Percentiles rank a stretch among this genome's conserved stretches.
These are phyloP conservation scores for Scheffersomyces lignosus DNA, from an alignment of 805 yeast species.

Conservation along the genomic window DNA sequence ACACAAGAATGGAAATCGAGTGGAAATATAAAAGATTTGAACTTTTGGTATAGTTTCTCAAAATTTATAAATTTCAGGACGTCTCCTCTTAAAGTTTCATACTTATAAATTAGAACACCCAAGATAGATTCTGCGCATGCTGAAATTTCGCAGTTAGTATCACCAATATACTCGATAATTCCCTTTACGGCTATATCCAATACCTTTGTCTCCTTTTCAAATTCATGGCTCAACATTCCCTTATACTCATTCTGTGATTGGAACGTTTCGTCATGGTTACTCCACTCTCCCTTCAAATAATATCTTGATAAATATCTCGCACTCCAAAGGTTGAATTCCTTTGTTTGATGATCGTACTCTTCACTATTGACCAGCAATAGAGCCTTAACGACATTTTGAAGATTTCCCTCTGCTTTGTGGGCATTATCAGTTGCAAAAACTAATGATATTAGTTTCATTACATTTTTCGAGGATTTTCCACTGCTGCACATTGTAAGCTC, in stretches of 20 bases:
- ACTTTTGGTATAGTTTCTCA: conserved; percentile 12
- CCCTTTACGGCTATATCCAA: conserved; percentile 27
- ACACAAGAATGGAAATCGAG: conserved; percentile 35
- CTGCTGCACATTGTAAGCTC: conserved; percentile 1
- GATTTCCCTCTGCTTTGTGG: conserved; percentile 3
- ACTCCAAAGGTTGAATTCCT: conserved; percentile 21
- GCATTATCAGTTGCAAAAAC: conserved; percentile 3
- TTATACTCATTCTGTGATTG: conserved; percentile 5
- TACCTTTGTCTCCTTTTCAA: conserved; percentile 16
- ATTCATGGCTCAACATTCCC: conserved; percentile 10
- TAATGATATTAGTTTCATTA: conserved; percentile 4
- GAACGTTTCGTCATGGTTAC: conserved; percentile 1
- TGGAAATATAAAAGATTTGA: conserved; percentile 24
- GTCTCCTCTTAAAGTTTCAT: conserved; percentile 14
- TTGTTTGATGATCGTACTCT: conserved; percentile 5
- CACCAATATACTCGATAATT: conserved; percentile 17
- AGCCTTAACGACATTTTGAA: conserved; percentile 5
- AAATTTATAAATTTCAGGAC: conserved; percentile 22
- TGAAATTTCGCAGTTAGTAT: conserved; percentile 15
- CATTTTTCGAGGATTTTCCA: background rate
- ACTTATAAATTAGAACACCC: conserved; percentile 38
- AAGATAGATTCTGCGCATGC: conserved; percentile 39
- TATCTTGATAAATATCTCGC: conserved; percentile 20
- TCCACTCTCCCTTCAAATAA: conserved; percentile 21
- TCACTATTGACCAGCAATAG: conserved; percentile 3